Conservation (phyloP, 139 green algal species). For the Spirogloea muscicola region DNA sequence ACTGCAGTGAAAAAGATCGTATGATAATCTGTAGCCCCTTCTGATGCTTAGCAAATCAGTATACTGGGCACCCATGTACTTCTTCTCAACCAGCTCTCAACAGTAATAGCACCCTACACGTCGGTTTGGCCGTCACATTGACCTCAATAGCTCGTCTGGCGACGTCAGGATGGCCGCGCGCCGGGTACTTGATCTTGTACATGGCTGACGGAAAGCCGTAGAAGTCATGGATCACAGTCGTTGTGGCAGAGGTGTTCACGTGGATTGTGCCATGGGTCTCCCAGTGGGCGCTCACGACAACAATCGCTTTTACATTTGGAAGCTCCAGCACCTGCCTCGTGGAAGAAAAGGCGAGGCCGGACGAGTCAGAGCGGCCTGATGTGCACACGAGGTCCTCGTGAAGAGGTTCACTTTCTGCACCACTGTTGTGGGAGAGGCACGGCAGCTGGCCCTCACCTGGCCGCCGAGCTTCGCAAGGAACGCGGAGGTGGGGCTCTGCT, state of each 20-base stretch:
- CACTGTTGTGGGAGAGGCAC: too few species aligned
- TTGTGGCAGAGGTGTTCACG: slow-evolving; percentile 21
- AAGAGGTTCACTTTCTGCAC: too few species aligned
- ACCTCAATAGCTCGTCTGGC: slow-evolving; percentile 45
- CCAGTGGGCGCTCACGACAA: slow-evolving; percentile 36
- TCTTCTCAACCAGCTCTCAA: too few species aligned
- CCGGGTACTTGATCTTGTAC: slow-evolving; percentile 62
- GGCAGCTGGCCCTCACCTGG: slow-evolving; percentile 6
- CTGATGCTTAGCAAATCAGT: too few species aligned
- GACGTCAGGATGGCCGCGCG: slow-evolving; percentile 55
- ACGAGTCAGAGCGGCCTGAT: too few species aligned
- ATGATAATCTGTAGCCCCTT: too few species aligned
- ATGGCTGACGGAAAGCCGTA: slow-evolving; percentile 62
- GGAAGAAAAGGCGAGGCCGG: too few species aligned
- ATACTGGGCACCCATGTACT: too few species aligned
- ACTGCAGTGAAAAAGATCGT: too few species aligned
- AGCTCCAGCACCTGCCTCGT: slow-evolving; percentile 8
- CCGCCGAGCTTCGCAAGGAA: slow-evolving; percentile 9
- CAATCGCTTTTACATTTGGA: background rate
- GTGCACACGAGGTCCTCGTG: too few species aligned
- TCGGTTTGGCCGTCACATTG: too few species aligned
- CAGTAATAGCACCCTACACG: too few species aligned
- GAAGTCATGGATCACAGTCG: slow-evolving; percentile 65
- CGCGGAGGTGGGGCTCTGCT: background rate
- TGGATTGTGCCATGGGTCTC: background rate